Evolutionary conservation across 805 yeast species (phyloP).

Genomic region (Candida golubevii): DNA sequence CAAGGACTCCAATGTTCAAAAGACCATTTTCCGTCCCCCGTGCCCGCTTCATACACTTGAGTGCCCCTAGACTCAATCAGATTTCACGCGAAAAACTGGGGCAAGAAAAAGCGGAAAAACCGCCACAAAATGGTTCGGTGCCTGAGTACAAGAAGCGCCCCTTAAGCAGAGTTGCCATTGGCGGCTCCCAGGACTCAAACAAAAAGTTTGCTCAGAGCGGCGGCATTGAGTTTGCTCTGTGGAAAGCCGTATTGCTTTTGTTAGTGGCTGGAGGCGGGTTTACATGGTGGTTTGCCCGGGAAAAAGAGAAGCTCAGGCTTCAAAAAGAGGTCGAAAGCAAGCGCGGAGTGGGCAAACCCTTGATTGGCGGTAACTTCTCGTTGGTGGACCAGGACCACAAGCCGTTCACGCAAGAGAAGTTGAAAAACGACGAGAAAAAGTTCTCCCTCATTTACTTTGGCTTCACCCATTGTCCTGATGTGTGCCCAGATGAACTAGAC

Average conservation of each 20-base stretch:
- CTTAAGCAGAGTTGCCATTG: slow-evolving; percentile 75
- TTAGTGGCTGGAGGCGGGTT: slow-evolving; percentile 66
- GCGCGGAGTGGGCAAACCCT: slow-evolving; percentile 86
- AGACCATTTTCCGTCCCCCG: not conserved
- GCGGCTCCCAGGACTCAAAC: slow-evolving; percentile 42
- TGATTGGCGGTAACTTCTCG: slow-evolving; percentile 86
- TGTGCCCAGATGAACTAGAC: slow-evolving; percentile 97
- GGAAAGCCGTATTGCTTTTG: slow-evolving; percentile 77
- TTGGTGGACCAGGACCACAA: slow-evolving; percentile 68
- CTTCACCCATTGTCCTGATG: slow-evolving; percentile 96
- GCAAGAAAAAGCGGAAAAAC: not conserved
- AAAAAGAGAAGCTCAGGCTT: slow-evolving; percentile 68
- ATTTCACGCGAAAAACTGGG: not conserved
- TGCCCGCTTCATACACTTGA: slow-evolving; percentile 1
- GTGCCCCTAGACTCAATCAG: slow-evolving; percentile 4
- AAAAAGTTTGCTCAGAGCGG: slow-evolving; percentile 34
- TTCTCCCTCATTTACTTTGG: slow-evolving; percentile 92
- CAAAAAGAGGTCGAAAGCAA: slow-evolving; percentile 80
- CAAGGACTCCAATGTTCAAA: not conserved
- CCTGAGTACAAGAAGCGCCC: slow-evolving; percentile 46
- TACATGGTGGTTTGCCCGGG: slow-evolving; percentile 66
- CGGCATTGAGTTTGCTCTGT: slow-evolving; percentile 69
- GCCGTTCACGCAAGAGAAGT: slow-evolving; percentile 69
- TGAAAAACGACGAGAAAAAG: slow-evolving; percentile 55
- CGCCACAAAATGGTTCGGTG: not conserved